Percentiles rank a stretch among this genome's conserved stretches.
Evolutionary conservation across 345 rosid species (phyloP).

Genomic region (Citrus sp.): DNA sequence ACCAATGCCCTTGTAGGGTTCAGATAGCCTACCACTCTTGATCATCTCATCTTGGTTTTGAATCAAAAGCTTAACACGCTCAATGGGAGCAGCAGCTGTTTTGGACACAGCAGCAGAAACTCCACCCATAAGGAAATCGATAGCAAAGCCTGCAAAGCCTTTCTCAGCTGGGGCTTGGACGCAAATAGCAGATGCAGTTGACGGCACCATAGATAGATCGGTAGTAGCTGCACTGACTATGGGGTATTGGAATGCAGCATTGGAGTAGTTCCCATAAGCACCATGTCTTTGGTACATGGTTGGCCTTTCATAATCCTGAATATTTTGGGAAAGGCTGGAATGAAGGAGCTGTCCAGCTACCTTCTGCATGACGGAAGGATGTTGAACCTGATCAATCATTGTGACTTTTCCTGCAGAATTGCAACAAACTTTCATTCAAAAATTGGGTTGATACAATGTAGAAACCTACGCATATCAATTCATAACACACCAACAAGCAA

Average conservation of each 20-base stretch:
- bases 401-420: constrained; percentile 37
- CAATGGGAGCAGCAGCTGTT: constrained; percentile 86
- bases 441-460: not conserved
- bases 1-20: constrained; percentile 80
- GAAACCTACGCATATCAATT: not conserved
- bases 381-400: constrained; percentile 81
- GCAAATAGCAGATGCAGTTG: constrained; percentile 45
- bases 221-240: constrained; percentile 20
- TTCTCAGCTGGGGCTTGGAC: constrained; percentile 72
- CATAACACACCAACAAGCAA: not conserved
- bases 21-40: constrained; percentile 67
- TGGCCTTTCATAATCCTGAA: constrained; percentile 36
- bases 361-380: constrained; percentile 67
- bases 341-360: constrained; percentile 59
- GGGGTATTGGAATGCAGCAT: constrained; percentile 54
- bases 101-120: constrained; percentile 87
- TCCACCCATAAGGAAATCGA: constrained; percentile 87
- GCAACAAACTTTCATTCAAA: not conserved
- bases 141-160: constrained; percentile 60
- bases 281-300: constrained; percentile 48
- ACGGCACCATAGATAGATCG: constrained; percentile 34
- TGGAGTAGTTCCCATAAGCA: constrained; percentile 60
- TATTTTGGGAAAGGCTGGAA: constrained; percentile 42
- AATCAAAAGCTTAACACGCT: constrained; percentile 84
- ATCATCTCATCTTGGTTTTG: constrained; percentile 93